These are phyloP conservation scores for Podospora bellae-mahoneyi DNA, from an alignment of 495 filamentous ascomycete genomes.

Conservation along the genomic window DNA sequence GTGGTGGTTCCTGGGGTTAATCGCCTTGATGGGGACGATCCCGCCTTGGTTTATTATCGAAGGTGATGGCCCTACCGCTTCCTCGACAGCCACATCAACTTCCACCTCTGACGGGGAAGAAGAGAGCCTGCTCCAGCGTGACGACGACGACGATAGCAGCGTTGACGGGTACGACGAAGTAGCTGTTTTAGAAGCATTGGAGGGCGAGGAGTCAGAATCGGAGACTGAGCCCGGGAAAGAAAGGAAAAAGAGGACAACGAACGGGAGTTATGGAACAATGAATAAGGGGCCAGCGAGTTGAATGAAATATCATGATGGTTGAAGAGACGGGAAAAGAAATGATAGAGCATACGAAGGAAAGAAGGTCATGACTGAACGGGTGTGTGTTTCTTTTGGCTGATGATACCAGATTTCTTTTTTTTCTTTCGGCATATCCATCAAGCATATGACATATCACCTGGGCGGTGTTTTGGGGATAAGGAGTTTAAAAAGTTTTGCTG, in stretches of 20 bases:
- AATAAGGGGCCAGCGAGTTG: background rate
- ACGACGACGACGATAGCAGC: background rate
- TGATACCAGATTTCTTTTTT: background rate
- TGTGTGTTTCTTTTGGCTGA: background rate
- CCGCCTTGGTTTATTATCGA: conserved; percentile 71
- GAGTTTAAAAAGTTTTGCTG: background rate
- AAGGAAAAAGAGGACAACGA: background rate
- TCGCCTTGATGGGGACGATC: conserved; percentile 60
- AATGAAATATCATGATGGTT: background rate
- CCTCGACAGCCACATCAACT: background rate
- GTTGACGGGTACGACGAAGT: background rate
- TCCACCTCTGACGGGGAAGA: background rate
- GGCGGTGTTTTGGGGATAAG: background rate
- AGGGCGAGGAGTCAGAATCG: background rate
- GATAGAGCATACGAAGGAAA: background rate
- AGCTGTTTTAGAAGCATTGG: background rate
- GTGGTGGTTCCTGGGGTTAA: conserved; percentile 67
- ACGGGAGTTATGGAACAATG: background rate
- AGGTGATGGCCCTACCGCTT: conserved; percentile 59
- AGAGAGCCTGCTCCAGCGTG: background rate
- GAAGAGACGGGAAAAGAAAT: background rate
- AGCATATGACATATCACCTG: background rate
- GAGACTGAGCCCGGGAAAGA: background rate
- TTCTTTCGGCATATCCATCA: background rate
- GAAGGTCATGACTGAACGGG: background rate